Base-by-base conservation (phyloP, 208 protist genomes). In the Leishmania tarentolae region DNA sequence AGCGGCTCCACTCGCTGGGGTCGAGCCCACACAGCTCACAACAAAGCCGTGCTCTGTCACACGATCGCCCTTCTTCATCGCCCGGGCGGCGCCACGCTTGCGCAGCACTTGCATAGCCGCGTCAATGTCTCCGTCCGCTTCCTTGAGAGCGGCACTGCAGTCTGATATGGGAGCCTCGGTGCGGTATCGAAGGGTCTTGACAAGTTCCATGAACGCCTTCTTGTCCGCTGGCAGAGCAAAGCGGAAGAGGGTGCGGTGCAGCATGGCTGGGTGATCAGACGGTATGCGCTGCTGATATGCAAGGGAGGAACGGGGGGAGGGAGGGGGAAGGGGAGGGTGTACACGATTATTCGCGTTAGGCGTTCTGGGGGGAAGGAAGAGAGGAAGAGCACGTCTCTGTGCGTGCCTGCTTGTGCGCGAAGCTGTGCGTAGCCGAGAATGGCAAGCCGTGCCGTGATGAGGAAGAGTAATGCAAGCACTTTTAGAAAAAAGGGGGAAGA, bases 101-200 rank as follows among this genome's bases (percentile, higher is more conserved):
- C 90, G 90, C 66, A 98, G 87, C 76, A 95, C 79, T 79, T 91
- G 81, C 76, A 96, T 87, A 3, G 96, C 95, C 57, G 81, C 88
- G 28, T 94, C 88, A 69, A 98, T 78, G 82, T 98, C 92, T 7
- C 88, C 86, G 50, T 88, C 76, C 7, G 91, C 76, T 87, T 97
- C 94, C 80, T 90, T 90, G n/a, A 98, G 77, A 1, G 96, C 96
- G 0, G 91, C 86, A 15, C 84, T 90, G 86, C 94, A 97, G 87
- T 98, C 94, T n/a, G 83, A 87, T 70, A 98, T 95, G 57, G 94
- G 91, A 3, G 96, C 95, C 89, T 96, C 94, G 4, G 96, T 97
- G 83, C 93, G 92, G 76, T 91, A 95, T 35, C 96, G 94, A 8
- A 98, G 91, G 19, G 92, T 91, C 87, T 91, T 95, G 42, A 98